A percentile compares a stretch with the other conserved stretches of the same genome.
Conservation (phyloP, 495 filamentous ascomycete species). For the Hypoxylon lienhwacheense region DNA sequence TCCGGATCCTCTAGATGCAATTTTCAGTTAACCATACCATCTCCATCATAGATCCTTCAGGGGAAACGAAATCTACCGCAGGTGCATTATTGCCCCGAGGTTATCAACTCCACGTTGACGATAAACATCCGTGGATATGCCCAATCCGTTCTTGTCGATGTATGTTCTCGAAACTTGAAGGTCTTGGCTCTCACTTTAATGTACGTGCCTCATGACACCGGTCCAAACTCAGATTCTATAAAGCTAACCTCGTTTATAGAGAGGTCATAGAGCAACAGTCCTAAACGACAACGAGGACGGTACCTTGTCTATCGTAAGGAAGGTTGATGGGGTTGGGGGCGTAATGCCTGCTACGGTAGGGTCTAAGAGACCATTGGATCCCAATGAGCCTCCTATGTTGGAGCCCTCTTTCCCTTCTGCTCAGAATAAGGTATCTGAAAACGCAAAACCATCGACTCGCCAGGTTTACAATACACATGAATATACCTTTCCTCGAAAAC, state of each 20-base stretch:
- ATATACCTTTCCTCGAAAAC: background rate
- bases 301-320: constrained; percentile 34
- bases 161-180: constrained; percentile 18
- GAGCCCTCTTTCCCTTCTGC: background rate
- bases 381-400: constrained; percentile 7
- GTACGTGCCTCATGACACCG: constrained; percentile 17
- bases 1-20: background rate
- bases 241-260: constrained; percentile 30
- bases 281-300: constrained; percentile 46
- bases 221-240: background rate
- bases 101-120: constrained; percentile 28
- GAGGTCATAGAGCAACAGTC: constrained; percentile 25
- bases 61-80: constrained; percentile 6
- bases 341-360: constrained; percentile 10
- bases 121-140: constrained; percentile 36
- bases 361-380: constrained; percentile 5
- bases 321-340: constrained; percentile 1
- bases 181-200: constrained; percentile 35
- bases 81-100: constrained; percentile 34
- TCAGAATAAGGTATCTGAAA: background rate
- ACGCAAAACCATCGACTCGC: background rate
- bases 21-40: background rate
- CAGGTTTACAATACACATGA: background rate
- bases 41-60: constrained; percentile 14
- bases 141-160: constrained; percentile 36